These are phyloP conservation scores for Melaleuca alternifolia DNA, from an alignment of 345 rosid genomes.

Conservation along the genomic window DNA sequence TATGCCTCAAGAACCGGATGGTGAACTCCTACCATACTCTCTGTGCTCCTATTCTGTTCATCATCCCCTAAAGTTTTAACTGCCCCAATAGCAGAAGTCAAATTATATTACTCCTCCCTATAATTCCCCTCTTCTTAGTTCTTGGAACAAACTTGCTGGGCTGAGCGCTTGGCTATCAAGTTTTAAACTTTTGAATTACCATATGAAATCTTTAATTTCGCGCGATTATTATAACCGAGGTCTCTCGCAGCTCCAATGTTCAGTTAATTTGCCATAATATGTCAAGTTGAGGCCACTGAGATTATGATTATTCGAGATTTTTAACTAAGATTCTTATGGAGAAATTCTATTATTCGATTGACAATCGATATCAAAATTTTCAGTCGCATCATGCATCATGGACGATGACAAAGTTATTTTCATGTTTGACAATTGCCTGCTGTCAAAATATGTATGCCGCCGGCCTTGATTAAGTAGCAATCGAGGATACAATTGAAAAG, in stretches of 20 bases:
- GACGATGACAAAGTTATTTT: neutral
- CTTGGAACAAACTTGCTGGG: neutral
- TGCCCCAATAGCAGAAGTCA: neutral
- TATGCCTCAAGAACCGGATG: neutral
- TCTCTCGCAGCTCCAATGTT: neutral
- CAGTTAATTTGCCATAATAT: neutral
- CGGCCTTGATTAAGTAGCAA: neutral
- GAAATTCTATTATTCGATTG: neutral
- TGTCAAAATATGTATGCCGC: rapidly evolving
- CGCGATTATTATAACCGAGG: neutral
- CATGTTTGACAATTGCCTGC: rapidly evolving
- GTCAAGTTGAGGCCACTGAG: neutral
- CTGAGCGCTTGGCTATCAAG: too few species aligned
- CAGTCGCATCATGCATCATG: rapidly evolving
- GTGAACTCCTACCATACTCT: neutral
- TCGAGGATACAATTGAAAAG: neutral
- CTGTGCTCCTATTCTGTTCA: neutral
- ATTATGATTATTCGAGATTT: neutral
- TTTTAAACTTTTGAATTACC: too few species aligned
- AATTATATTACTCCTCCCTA: neutral
- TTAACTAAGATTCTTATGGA: too few species aligned
- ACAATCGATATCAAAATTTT: rapidly evolving
- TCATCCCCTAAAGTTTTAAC: neutral
- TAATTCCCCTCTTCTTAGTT: neutral
- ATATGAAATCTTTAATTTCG: neutral